Evolutionary conservation across 2,329 filamentous ascomycete genomes (phyloP).

Genomic region (Claviceps citrina): DNA sequence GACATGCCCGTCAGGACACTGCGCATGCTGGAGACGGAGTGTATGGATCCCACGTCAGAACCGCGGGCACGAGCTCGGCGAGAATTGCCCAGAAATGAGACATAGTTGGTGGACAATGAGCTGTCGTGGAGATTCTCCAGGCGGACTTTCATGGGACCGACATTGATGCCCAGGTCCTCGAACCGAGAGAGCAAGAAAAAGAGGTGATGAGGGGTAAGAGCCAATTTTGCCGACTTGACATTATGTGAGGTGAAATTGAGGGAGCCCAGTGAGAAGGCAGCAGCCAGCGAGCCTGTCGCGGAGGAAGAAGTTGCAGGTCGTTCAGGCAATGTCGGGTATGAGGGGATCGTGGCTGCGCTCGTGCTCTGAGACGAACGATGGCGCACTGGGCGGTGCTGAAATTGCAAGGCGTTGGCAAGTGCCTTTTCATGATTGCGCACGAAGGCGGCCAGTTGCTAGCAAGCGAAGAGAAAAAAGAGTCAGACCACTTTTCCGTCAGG

Average conservation of each 20-base stretch:
- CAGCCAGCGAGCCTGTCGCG: slow-evolving; percentile 60
- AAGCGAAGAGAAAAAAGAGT: slow-evolving; percentile 8
- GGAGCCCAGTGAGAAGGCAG: slow-evolving; percentile 73
- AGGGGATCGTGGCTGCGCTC: slow-evolving; percentile 39
- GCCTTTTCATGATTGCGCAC: slow-evolving; percentile 96
- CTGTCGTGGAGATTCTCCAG: slow-evolving; percentile 89
- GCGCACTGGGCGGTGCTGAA: slow-evolving; percentile 55
- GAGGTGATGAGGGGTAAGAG: slow-evolving; percentile 86
- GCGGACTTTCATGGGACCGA: slow-evolving; percentile 91
- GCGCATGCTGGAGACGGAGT: slow-evolving; percentile 88
- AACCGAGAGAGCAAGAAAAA: slow-evolving; percentile 94
- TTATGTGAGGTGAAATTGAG: slow-evolving; percentile 72
- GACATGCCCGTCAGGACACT: slow-evolving; percentile 98
- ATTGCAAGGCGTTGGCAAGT: slow-evolving; percentile 83
- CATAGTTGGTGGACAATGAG: slow-evolving; percentile 76
- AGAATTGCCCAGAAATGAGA: slow-evolving; percentile 73
- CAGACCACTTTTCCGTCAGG: slow-evolving; percentile 11
- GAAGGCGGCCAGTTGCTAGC: slow-evolving; percentile 83
- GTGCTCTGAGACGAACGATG: slow-evolving; percentile 55
- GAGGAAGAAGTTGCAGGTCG: slow-evolving; percentile 51
- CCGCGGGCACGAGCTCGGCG: slow-evolving; percentile 64
- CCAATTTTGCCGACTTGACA: slow-evolving; percentile 79
- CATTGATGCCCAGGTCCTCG: slow-evolving; percentile 76
- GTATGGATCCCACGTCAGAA: slow-evolving; percentile 79
- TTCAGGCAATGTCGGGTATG: slow-evolving; percentile 42